Percentiles rank a stretch among this genome's conserved stretches.
Evolutionary conservation across 306 rosid genomes (phyloP).

Genomic region (Cucumis melo): DNA sequence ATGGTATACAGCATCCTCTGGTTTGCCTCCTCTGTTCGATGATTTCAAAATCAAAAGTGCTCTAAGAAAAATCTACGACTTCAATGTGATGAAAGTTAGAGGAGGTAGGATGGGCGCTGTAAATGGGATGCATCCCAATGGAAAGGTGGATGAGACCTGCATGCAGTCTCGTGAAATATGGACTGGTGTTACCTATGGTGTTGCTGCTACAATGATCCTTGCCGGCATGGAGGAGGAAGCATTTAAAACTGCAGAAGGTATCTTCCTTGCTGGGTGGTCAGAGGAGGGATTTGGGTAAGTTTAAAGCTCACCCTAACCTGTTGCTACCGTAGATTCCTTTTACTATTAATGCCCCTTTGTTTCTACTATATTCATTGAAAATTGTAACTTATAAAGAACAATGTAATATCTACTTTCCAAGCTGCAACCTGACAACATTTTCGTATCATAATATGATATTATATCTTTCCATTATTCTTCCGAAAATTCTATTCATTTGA

Average conservation of each 20-base stretch:
- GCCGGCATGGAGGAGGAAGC: slow-evolving; percentile 95
- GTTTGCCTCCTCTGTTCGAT: slow-evolving; percentile 73
- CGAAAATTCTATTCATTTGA: background rate
- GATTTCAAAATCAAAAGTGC: slow-evolving; percentile 61
- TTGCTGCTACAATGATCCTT: slow-evolving; percentile 89
- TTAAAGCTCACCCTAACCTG: background rate
- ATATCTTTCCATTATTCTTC: background rate
- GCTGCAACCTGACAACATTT: background rate
- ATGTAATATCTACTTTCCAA: background rate
- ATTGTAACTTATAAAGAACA: background rate
- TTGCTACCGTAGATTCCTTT: background rate
- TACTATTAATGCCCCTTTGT: background rate
- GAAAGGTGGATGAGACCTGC: slow-evolving; percentile 94
- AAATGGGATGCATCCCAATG: slow-evolving; percentile 91
- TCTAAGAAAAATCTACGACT: slow-evolving; percentile 67
- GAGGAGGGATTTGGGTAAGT: slow-evolving; percentile 96
- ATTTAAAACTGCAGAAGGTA: slow-evolving; percentile 78
- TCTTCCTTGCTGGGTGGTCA: slow-evolving; percentile 88
- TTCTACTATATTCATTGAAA: background rate
- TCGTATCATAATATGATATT: background rate
- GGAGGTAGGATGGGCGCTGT: slow-evolving; percentile 99
- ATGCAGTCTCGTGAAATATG: slow-evolving; percentile 99
- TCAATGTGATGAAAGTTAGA: slow-evolving; percentile 82
- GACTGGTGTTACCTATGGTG: slow-evolving; percentile 90
- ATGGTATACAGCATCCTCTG: slow-evolving; percentile 96